phyloP scores from a whole-genome alignment of 257 asterid genomes.

The Apocynum venetum region DNA sequence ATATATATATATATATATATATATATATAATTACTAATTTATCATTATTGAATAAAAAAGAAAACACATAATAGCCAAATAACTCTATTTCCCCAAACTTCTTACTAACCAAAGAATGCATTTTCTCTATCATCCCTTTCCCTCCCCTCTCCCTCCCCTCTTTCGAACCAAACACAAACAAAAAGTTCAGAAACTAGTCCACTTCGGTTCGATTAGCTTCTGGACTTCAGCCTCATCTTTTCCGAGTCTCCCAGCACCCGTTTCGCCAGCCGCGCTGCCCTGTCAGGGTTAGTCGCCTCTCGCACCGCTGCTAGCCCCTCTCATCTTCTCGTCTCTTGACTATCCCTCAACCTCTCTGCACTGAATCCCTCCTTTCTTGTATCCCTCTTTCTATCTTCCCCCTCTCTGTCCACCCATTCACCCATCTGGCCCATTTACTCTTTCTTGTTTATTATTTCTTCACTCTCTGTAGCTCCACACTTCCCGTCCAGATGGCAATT shows the following conservation, averaged over 20 bases:
- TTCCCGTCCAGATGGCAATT: not conserved
- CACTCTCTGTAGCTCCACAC: not conserved
- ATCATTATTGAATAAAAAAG: too few relatives aligned
- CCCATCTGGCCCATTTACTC: not conserved
- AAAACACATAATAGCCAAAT: too few relatives aligned
- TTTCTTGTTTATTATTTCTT: not conserved
- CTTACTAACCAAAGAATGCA: too few relatives aligned
- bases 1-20: too few relatives aligned
- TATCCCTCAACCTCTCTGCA: not conserved
- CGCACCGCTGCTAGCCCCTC: not conserved
- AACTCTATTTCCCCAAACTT: too few relatives aligned
- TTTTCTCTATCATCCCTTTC: too few relatives aligned
- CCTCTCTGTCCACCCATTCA: not conserved
- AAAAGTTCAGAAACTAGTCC: too few relatives aligned
- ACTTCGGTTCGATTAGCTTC: too few relatives aligned
- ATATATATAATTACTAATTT: too few relatives aligned
- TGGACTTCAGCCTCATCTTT: too few relatives aligned
- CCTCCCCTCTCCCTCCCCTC: too few relatives aligned
- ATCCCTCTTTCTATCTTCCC: not conserved
- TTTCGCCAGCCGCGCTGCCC: not conserved
- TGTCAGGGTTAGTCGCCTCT: not conserved
- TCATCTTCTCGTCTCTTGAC: not conserved
- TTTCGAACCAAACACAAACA: too few relatives aligned
- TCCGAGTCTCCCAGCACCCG: not conserved
- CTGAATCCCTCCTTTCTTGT: not conserved